Evolutionary conservation across 2,329 filamentous ascomycete genomes (phyloP).

Genomic region (Penicillium olsonii): DNA sequence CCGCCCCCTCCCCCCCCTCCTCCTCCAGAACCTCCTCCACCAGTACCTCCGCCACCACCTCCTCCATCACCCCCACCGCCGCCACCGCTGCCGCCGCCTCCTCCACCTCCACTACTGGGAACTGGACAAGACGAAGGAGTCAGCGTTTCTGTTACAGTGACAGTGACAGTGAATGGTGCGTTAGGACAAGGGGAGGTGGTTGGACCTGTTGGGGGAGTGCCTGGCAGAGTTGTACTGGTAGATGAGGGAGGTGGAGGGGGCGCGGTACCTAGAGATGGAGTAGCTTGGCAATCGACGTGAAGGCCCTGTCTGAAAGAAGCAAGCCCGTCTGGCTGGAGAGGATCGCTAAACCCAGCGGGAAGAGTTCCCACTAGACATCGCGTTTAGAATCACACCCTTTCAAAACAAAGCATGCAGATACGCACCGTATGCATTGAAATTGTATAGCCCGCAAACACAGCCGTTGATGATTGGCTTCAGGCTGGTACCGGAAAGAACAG

Average conservation of each 20-base stretch:
- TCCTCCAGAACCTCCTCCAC: too few species aligned
- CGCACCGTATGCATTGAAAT: slow-evolving; percentile 46
- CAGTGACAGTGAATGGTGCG: slow-evolving; percentile 5
- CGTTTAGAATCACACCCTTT: background rate
- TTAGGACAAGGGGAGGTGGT: too few species aligned
- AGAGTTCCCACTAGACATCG: slow-evolving; percentile 24
- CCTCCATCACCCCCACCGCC: background rate
- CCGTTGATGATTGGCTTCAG: slow-evolving; percentile 21
- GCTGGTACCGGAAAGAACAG: slow-evolving; percentile 28
- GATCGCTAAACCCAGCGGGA: slow-evolving; percentile 19
- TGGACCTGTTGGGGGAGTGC: too few species aligned
- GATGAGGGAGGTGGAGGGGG: slow-evolving; percentile 11
- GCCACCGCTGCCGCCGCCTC: background rate
- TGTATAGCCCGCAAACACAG: slow-evolving; percentile 32
- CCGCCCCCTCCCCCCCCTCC: background rate
- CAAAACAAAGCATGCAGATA: background rate
- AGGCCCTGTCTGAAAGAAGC: slow-evolving; percentile 24
- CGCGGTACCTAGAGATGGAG: slow-evolving; percentile 24
- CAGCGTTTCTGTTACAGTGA: background rate
- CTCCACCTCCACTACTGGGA: background rate
- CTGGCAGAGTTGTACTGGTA: background rate
- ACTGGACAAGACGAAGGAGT: slow-evolving; percentile 2
- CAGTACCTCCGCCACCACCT: too few species aligned
- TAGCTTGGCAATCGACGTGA: slow-evolving; percentile 20
- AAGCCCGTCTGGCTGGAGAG: slow-evolving; percentile 23